Conservation (phyloP, 106 monocot species). For the Phalaenopsis equestris region DNA sequence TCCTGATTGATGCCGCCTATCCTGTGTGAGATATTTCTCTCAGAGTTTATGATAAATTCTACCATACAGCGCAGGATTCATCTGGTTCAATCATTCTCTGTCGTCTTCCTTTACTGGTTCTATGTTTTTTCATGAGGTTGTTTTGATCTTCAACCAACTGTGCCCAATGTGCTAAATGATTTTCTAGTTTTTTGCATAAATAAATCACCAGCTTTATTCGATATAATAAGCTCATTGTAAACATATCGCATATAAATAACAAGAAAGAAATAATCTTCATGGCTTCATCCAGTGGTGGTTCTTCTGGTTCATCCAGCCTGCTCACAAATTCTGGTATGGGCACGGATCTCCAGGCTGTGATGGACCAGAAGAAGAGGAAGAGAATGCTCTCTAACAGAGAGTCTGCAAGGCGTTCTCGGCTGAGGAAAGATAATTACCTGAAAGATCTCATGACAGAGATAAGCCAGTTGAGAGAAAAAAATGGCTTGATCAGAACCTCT, state of each 20-base stretch:
- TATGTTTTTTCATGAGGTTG: conserved; percentile 50
- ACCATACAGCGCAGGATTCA: conserved; percentile 35
- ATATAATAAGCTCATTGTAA: neutral
- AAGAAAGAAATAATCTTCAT: neutral
- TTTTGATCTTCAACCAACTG: conserved; percentile 1
- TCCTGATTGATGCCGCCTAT: conserved; percentile 44
- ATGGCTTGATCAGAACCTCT: conserved; percentile 16
- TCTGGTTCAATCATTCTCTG: conserved; percentile 61
- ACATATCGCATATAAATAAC: neutral
- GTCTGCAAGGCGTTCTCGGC: conserved; percentile 56
- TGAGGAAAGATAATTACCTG: conserved; percentile 55
- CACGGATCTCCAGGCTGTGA: conserved; percentile 17
- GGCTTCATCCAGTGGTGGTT: conserved; percentile 31
- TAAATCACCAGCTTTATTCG: neutral
- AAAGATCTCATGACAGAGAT: conserved; percentile 39
- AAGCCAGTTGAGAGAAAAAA: conserved; percentile 29
- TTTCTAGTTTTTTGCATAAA: neutral
- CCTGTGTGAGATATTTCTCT: conserved; percentile 39
- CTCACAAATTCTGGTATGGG: conserved; percentile 17
- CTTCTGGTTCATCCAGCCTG: conserved; percentile 13
- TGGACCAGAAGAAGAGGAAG: conserved; percentile 50
- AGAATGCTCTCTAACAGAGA: conserved; percentile 67
- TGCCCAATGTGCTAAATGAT: neutral
- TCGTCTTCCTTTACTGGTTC: conserved; percentile 74
- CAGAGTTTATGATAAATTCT: conserved; percentile 56